These are phyloP conservation scores for Pleurotus citrinopileatus DNA, from an alignment of 768 basidiomycete genomes.

Conservation along the genomic window DNA sequence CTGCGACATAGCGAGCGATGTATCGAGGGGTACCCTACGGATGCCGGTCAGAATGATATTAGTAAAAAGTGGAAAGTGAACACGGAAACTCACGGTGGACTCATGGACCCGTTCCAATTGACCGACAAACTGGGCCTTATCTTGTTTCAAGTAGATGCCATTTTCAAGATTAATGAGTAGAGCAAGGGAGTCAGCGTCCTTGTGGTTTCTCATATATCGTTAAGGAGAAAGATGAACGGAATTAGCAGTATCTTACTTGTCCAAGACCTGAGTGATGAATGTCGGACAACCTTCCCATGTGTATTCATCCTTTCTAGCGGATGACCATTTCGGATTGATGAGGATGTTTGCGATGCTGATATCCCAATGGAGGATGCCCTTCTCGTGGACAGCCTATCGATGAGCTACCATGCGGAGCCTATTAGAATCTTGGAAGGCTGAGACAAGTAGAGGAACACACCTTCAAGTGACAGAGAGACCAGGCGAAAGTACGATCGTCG, in stretches of 20 bases:
- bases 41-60: background rate
- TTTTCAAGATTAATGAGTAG: background rate
- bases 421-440: background rate
- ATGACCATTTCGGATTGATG: background rate
- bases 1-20: background rate
- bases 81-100: too few species aligned
- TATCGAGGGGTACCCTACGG: background rate
- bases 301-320: background rate
- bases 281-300: background rate
- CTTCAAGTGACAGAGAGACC: background rate
- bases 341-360: conserved; percentile 25
- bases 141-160: background rate
- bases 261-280: background rate
- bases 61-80: too few species aligned
- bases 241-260: background rate
- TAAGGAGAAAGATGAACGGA: too few species aligned
- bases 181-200: background rate
- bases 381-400: conserved; percentile 8
- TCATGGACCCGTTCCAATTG: too few species aligned
- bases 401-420: background rate
- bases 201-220: background rate
- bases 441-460: too few species aligned
- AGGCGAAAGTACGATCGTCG: background rate
- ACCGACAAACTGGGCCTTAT: too few species aligned
- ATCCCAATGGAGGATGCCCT: conserved; percentile 23